Conservation (phyloP, 108 stramenopile genomes). For the Cylindrotheca fusiformis region DNA sequence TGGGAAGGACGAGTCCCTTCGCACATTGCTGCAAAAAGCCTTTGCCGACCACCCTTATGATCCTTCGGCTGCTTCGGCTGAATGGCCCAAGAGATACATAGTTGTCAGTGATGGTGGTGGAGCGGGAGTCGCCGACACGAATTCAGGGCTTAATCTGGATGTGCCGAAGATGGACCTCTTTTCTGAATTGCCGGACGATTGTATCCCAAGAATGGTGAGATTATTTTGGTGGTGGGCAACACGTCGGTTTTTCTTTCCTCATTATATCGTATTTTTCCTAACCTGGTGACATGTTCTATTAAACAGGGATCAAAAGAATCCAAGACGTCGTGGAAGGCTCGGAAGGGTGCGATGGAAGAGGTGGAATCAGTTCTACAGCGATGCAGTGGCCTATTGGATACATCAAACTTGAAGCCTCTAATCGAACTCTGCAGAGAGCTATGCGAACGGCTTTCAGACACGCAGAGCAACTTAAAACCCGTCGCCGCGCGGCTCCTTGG, state of each 20-base stretch:
- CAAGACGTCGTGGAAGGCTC: conserved; percentile 81
- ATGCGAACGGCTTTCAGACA: conserved; percentile 70
- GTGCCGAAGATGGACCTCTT: conserved; percentile 60
- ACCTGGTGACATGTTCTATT: not conserved
- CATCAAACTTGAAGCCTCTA: conserved; percentile 43
- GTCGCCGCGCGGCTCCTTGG: conserved; percentile 71
- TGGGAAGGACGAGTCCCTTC: conserved; percentile 22
- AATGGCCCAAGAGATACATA: conserved; percentile 45
- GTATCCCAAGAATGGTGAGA: conserved; percentile 49
- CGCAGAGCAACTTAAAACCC: conserved; percentile 89
- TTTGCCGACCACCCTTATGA: conserved; percentile 49
- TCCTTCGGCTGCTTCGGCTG: conserved; percentile 15
- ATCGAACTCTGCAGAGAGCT: conserved; percentile 54
- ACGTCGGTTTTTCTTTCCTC: conserved; percentile 1
- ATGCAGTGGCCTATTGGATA: conserved; percentile 49
- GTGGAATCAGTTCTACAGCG: conserved; percentile 48
- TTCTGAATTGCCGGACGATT: conserved; percentile 45
- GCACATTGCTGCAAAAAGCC: conserved; percentile 43
- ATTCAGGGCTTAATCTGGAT: conserved; percentile 20
- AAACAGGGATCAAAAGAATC: conserved; percentile 51
- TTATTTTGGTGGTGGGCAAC: not conserved
- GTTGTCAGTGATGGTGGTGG: not conserved
- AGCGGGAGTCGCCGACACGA: not conserved
- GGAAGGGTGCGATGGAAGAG: conserved; percentile 85
- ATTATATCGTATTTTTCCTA: not conserved